Percentiles rank a stretch among this genome's conserved stretches.
Evolutionary conservation across 352 stramenopile genomes (phyloP).

Genomic region (Pythium guiyangense): DNA sequence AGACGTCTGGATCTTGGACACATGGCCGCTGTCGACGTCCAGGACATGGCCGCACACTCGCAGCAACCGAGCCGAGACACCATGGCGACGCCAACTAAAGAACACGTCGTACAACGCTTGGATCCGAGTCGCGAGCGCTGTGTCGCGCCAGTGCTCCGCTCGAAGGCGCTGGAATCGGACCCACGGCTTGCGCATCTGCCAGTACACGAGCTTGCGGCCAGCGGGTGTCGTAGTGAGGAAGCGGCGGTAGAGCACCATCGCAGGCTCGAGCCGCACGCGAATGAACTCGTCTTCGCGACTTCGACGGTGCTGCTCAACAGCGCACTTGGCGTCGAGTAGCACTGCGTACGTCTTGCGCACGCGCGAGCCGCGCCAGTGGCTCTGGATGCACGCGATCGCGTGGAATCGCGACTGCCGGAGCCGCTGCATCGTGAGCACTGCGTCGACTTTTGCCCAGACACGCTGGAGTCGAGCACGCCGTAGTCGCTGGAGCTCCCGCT

Average conservation of each 20-base stretch:
- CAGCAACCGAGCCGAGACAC: background rate
- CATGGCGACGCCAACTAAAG: background rate
- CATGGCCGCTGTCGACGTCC: background rate
- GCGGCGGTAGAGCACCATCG: slow-evolving; percentile 1
- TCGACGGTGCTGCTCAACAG: background rate
- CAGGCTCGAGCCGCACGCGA: background rate
- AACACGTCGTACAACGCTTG: background rate
- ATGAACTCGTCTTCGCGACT: slow-evolving; percentile 7
- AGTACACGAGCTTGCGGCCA: slow-evolving; percentile 3
- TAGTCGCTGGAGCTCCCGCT: slow-evolving; percentile 6
- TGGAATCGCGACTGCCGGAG: slow-evolving; percentile 8
- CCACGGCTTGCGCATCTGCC: slow-evolving; percentile 15
- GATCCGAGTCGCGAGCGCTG: slow-evolving; percentile 1
- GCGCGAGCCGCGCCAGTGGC: slow-evolving; percentile 5
- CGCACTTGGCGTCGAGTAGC: background rate
- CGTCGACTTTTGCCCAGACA: slow-evolving; percentile 3
- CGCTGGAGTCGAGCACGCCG: slow-evolving; percentile 1
- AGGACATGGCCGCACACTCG: background rate
- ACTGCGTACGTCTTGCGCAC: slow-evolving; percentile 1
- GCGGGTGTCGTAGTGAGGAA: slow-evolving; percentile 1
- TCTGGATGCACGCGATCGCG: slow-evolving; percentile 1
- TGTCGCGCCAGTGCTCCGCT: background rate
- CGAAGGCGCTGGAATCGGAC: slow-evolving; percentile 9
- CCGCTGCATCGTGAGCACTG: background rate
- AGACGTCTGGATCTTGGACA: background rate